A percentile compares a stretch with the other conserved stretches of the same genome.
Evolutionary conservation across 257 asterid species (phyloP).

Genomic region (Solanum chilense): DNA sequence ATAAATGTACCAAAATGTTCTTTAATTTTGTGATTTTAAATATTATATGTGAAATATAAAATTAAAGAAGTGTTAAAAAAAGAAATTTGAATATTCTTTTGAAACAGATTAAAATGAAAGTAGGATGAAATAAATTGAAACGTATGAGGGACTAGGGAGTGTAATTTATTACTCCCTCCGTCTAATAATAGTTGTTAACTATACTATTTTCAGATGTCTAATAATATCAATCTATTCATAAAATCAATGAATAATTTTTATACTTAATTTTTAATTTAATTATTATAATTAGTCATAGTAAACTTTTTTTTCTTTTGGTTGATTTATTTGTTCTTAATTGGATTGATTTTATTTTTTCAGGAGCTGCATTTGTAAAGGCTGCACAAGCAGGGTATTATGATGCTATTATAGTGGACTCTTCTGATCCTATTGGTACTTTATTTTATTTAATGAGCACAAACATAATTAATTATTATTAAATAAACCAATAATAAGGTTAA

Average conservation of each 20-base stretch:
- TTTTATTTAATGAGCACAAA: neutral
- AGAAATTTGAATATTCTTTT: neutral
- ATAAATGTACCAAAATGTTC: too few species aligned
- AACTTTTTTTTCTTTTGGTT: neutral
- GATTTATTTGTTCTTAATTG: neutral
- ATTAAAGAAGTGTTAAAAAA: too few species aligned
- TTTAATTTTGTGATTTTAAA: too few species aligned
- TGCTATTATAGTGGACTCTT: constrained; percentile 6
- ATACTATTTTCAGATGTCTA: too few species aligned
- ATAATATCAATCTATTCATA: too few species aligned
- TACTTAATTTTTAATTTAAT: too few species aligned
- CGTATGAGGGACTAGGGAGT: neutral
- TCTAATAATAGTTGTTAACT: accelerated
- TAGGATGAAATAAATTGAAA: too few species aligned
- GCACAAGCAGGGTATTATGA: neutral
- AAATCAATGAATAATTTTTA: too few species aligned
- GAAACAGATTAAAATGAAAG: too few species aligned
- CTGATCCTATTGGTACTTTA: constrained; percentile 7
- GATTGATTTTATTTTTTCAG: neutral
- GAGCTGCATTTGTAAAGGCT: constrained; percentile 7
- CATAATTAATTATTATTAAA: neutral
- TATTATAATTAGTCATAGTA: accelerated
- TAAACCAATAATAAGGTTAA: neutral
- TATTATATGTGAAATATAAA: too few species aligned
- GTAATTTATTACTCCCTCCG: too few species aligned